phyloP scores from a whole-genome alignment of 805 yeast genomes.

The Nakazawaea molendinolei region DNA sequence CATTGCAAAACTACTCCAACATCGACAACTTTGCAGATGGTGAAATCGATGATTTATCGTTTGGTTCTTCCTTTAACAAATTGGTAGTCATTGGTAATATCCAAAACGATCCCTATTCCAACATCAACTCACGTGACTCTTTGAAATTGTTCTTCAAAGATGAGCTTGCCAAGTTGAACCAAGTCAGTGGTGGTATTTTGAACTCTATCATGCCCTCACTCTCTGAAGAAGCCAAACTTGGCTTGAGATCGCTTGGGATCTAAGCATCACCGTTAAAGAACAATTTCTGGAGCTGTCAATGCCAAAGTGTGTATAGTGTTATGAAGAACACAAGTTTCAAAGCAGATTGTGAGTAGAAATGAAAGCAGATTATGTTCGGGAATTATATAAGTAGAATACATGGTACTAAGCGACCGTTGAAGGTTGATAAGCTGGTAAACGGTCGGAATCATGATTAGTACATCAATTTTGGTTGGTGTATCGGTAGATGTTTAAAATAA shows the following conservation, averaged over 20 bases:
- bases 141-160: constrained; percentile 28
- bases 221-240: constrained; percentile 6
- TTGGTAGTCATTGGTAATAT: constrained; percentile 55
- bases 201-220: constrained; percentile 7
- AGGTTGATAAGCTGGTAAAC: too few relatives aligned
- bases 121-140: constrained; percentile 27
- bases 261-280: too few relatives aligned
- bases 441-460: too few relatives aligned
- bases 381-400: too few relatives aligned
- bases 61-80: constrained; percentile 81
- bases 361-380: too few relatives aligned
- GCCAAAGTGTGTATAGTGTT: too few relatives aligned
- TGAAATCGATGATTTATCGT: constrained; percentile 63
- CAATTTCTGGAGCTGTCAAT: too few relatives aligned
- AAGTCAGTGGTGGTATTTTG: constrained; percentile 12
- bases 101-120: constrained; percentile 66
- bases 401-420: too few relatives aligned
- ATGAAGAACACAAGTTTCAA: too few relatives aligned
- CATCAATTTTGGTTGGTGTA: too few relatives aligned
- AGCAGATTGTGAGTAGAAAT: too few relatives aligned
- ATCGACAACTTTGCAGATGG: constrained; percentile 43
- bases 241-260: constrained; percentile 9
- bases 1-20: constrained; percentile 26
- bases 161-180: constrained; percentile 17
- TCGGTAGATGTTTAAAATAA: too few relatives aligned